Base-by-base conservation (phyloP, 164 flowering plant genomes). In the Protea cynaroides region DNA sequence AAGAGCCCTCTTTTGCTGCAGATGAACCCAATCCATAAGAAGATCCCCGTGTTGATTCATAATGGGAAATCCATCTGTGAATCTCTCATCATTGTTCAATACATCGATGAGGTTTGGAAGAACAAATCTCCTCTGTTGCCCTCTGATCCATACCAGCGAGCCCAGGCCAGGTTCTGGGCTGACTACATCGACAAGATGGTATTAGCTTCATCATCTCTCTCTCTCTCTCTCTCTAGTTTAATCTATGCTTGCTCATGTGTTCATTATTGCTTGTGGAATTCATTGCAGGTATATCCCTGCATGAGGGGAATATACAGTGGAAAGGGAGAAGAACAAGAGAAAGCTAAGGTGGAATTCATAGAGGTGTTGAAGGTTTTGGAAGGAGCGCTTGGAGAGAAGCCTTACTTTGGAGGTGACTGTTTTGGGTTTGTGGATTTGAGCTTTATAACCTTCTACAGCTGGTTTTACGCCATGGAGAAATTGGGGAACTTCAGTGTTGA, bases 101-200 rank as follows among this genome's bases (percentile, higher is more conserved):
- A 72, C 54, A 67, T 67, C 3, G 71, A 72, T 29, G 67, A 72
- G 50, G 52, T 50, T 17, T 72, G 75, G 75, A 52, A 36, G 15
- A 55, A 63, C 14, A 58, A 36, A 47, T 38, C 29, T 13, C 65
- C 74, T 7, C 34, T 29, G 34, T 25, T 71, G 65, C 74, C 69
- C 49, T 23, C 62, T n/a, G 69, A 71, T 56, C 65, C 69, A 18
- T 59, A 60, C 55, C 36, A 40, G 24, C 43, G 60, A 7, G 61
- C 74, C 23, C 34, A 60, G 5, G 69, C 69, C 46, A 59, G 56
- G 65, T 71, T 71, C 59, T 71, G 74, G 74, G 69, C 62, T 25
- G 65, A 71, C 22, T 71, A 50, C 64, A 44, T 53, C 11, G 69
- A 65, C 36, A 64, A 69, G 52, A 69, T 63, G 63, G 72, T 63